Conservation (phyloP, 2,329 filamentous ascomycete genomes). For the Colletotrichum sp. region DNA sequence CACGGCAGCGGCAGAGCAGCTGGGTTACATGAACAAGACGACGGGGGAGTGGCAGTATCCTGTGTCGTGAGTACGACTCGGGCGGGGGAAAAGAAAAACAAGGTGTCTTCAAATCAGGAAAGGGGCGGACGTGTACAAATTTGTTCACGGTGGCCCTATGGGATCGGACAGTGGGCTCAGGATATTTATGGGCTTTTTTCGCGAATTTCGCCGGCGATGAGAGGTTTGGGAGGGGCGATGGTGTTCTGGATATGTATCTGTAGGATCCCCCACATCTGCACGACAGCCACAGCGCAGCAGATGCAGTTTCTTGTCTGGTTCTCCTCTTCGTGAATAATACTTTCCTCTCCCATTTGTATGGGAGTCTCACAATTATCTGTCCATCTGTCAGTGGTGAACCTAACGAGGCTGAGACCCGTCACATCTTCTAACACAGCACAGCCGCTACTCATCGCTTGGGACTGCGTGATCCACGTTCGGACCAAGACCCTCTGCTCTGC, state of each 20-base stretch:
- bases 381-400: background rate
- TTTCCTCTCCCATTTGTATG: background rate
- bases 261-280: constrained; percentile 19
- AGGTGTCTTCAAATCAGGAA: background rate
- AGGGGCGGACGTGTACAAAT: background rate
- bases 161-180: background rate
- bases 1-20: constrained; percentile 13
- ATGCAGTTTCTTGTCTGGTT: constrained; percentile 1
- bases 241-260: constrained; percentile 24
- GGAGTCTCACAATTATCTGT: background rate
- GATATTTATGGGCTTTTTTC: background rate
- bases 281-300: background rate
- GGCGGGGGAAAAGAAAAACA: background rate
- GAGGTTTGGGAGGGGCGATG: background rate
- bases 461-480: background rate
- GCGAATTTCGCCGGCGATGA: background rate
- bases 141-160: background rate
- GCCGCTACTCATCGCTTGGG: background rate
- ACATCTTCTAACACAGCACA: too few species aligned
- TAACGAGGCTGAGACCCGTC: background rate
- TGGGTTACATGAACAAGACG: constrained; percentile 23
- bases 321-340: constrained; percentile 10
- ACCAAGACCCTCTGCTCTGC: background rate
- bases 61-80: constrained; percentile 8
- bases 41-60: constrained; percentile 24